Base-by-base conservation (phyloP, 441 rosid species). In the Rhodomyrtus psidioides region DNA sequence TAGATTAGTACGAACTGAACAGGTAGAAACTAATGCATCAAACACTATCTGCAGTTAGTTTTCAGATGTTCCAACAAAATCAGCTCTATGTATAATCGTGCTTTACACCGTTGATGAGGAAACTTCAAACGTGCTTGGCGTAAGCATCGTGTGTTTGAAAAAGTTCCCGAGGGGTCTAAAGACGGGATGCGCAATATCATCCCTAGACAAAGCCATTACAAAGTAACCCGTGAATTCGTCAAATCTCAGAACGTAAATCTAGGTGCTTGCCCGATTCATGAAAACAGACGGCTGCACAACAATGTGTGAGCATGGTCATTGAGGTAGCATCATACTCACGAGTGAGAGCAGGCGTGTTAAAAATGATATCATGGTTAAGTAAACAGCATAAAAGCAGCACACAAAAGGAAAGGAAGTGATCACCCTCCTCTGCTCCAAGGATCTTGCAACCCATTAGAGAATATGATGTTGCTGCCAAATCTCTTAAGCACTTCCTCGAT, bases 351-450 rank as follows among this genome's bases (percentile, higher is more conserved):
- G 12, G 56, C 17, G 30, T 70, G 79, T 19, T 21, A 39, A 70
- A 70, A 39, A 21, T 70, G n/a, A 10, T 84, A 44, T 2, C 28
- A 19, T 4, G 82, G 83, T 39, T 17, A 60, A 59, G 39, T 34
- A 27, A 26, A 46, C 55, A 55, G 65, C 9, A 55, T 24, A 53
- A 27, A 30, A 65, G 42, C 81, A 55, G 16, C 57, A 42, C 53
- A 8, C 24, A 16, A 42, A 83, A 70, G 62, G 23, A 16, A 55
- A 79, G 65, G 54, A 83, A 60, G 26, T 4, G 62, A 88, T 88
- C 49, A 95, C 96, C 96, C 89, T 91, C 98, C 96, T 90, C 97
- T 91, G 88, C 98, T 94, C 95, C 95, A 94, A 2, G 98, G 96
- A 81, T 95, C 97, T 82, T 91, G 94, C 95, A 94, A 85, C 75